Base-by-base conservation (phyloP, 345 rosid species). In the Eucalyptus cloeziana region DNA sequence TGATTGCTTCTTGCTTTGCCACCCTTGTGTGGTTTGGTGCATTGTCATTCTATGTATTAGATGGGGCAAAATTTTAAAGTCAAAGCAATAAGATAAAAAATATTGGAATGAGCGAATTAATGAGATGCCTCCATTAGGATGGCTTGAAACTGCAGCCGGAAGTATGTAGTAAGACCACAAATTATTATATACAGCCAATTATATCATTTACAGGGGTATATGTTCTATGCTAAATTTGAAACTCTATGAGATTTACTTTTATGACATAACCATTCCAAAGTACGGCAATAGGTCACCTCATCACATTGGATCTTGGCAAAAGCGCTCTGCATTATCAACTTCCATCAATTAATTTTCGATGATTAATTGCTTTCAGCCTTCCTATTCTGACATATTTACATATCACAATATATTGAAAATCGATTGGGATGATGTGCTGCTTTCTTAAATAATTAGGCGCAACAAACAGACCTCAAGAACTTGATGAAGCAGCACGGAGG, bases 391-490 rank as follows among this genome's bases (percentile, higher is more conserved):
- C 47, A 76, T 76, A 10, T 21, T 37, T 37, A 76, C 5, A 71
- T 9, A 86, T 86, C 87, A 86, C 27, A 40, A 47, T 17, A 86
- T 19, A 52, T 86, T 87, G 83, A 76, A 76, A 76, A 37, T 76
- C 8, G 30, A 21, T 7, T 76, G 83, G 83, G 83, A 62, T 33
- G 88, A 85, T 89, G 27, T 85, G 49, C 76, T 47, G 43, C 86
- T 50, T 50, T 37, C 89, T 71, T 93, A 40, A 76, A 69, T 62
- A 87, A 92, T 47, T 92, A 98, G 98, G 99, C 90, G 99, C 99
- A 87, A 97, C 99, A 69, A 98, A 97, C 93, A 94, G 99, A 89
- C 99, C 99, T 86, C 99, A 98, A 91, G 99, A 98, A 92, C 98
- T 98, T 44, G 99, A 98, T 93, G 99, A 98, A 92, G 98, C 99